These are phyloP conservation scores for Kernera saxatilis DNA, from an alignment of 345 rosid genomes.

Conservation along the genomic window DNA sequence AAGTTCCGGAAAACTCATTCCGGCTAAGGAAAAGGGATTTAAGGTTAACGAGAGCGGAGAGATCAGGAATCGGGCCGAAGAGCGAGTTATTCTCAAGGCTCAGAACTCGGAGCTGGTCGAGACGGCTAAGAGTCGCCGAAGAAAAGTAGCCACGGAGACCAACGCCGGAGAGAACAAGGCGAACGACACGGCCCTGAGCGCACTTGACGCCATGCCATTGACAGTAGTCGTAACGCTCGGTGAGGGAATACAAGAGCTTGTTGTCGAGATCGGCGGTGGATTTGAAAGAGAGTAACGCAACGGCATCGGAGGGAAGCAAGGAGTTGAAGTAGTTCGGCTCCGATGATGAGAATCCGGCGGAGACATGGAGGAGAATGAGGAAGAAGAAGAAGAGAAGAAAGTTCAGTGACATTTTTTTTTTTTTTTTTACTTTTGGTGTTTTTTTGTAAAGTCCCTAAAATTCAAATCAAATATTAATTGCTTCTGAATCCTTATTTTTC, in stretches of 20 bases:
- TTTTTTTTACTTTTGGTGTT: not conserved
- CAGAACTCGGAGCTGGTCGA: conserved; percentile 89
- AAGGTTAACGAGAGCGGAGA: conserved; percentile 67
- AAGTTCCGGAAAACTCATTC: conserved; percentile 65
- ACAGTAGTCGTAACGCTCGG: conserved; percentile 86
- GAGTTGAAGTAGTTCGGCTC: conserved; percentile 36
- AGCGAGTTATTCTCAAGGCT: conserved; percentile 75
- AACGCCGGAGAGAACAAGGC: conserved; percentile 45
- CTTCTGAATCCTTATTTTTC: not conserved
- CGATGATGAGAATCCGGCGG: conserved; percentile 29
- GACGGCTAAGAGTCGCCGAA: conserved; percentile 58
- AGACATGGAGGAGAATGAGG: conserved; percentile 7
- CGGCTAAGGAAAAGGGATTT: conserved; percentile 55
- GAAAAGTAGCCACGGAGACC: conserved; percentile 68
- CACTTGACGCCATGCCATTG: conserved; percentile 94
- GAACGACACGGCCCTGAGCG: conserved; percentile 74
- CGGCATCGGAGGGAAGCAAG: conserved; percentile 63
- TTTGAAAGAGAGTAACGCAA: conserved; percentile 72
- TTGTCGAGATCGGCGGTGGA: conserved; percentile 76
- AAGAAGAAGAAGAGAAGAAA: conserved; percentile 18
- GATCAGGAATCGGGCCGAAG: conserved; percentile 76
- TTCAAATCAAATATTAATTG: conserved; percentile 11
- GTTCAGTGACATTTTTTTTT: conserved; percentile 23
- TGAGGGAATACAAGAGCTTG: conserved; percentile 62
- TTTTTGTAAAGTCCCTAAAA: not conserved